Conservation (phyloP, 176 grass and related monocot genomes). For the Carex myosuroides region DNA sequence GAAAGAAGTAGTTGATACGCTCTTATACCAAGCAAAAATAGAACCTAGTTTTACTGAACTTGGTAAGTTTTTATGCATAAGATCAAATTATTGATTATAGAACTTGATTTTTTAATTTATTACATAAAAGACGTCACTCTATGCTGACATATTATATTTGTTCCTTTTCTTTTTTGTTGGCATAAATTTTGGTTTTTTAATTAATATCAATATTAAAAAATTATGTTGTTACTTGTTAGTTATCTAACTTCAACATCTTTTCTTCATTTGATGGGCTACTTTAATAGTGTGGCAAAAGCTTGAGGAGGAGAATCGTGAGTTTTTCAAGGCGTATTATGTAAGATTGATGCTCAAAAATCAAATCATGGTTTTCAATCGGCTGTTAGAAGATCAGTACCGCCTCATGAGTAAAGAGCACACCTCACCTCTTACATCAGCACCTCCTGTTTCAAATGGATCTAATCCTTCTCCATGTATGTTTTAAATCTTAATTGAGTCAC, state of each 20-base stretch:
- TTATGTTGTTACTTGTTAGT: neutral
- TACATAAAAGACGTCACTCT: neutral
- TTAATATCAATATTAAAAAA: neutral
- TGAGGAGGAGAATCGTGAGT: constrained; percentile 91
- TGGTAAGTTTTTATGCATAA: constrained; percentile 48
- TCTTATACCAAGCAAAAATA: constrained; percentile 84
- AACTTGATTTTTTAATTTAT: neutral
- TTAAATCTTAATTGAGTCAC: constrained; percentile 4
- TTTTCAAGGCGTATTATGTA: constrained; percentile 95
- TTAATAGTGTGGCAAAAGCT: constrained; percentile 97
- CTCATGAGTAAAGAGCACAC: constrained; percentile 76
- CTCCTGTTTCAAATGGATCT: constrained; percentile 60
- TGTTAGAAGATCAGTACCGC: constrained; percentile 58
- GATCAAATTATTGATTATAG: neutral
- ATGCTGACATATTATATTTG: neutral
- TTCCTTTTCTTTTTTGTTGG: neutral
- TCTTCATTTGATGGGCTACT: constrained; percentile 18
- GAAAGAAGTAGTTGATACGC: constrained; percentile 84
- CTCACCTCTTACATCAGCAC: constrained; percentile 39
- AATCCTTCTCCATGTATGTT: constrained; percentile 58
- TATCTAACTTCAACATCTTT: constrained; percentile 2
- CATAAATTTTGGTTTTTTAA: neutral
- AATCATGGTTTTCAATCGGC: constrained; percentile 74
- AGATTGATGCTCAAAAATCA: constrained; percentile 96
- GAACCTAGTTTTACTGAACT: constrained; percentile 98